Conservation (phyloP, 495 filamentous ascomycete species). For the Neurospora discreta region DNA sequence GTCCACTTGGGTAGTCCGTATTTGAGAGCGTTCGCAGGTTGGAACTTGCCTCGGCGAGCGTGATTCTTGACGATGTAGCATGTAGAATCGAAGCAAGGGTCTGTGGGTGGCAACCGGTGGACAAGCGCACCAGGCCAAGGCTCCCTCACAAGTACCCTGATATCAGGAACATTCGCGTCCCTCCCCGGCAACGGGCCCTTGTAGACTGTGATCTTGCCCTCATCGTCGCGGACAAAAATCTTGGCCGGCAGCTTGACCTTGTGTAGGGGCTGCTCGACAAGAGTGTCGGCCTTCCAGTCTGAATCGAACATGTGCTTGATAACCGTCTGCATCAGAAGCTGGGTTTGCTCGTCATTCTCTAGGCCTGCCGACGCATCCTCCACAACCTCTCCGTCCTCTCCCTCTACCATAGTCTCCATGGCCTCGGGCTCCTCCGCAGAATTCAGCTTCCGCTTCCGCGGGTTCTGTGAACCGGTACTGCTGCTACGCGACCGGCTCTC, state of each 20-base stretch:
- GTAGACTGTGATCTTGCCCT: constrained; percentile 59
- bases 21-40: constrained; percentile 45
- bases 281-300: constrained; percentile 56
- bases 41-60: constrained; percentile 69
- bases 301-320: constrained; percentile 77
- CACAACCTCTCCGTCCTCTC: neutral
- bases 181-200: constrained; percentile 49
- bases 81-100: constrained; percentile 51
- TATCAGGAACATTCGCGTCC: constrained; percentile 41
- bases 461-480: constrained; percentile 8
- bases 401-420: constrained; percentile 37
- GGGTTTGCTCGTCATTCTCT: constrained; percentile 23
- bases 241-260: constrained; percentile 56
- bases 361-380: constrained; percentile 5
- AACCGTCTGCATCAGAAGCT: constrained; percentile 45
- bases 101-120: constrained; percentile 51
- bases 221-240: constrained; percentile 54
- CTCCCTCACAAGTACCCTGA: constrained; percentile 61
- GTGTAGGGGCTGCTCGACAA: constrained; percentile 51
- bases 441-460: constrained; percentile 13
- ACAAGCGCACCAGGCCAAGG: constrained; percentile 74
- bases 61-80: constrained; percentile 78
- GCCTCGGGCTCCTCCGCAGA: constrained; percentile 34
- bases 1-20: constrained; percentile 45
- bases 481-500: constrained; percentile 2